These are phyloP conservation scores for Umbelopsis ramanniana DNA, from an alignment of 192 early-diverging fungal species.

Conservation along the genomic window DNA sequence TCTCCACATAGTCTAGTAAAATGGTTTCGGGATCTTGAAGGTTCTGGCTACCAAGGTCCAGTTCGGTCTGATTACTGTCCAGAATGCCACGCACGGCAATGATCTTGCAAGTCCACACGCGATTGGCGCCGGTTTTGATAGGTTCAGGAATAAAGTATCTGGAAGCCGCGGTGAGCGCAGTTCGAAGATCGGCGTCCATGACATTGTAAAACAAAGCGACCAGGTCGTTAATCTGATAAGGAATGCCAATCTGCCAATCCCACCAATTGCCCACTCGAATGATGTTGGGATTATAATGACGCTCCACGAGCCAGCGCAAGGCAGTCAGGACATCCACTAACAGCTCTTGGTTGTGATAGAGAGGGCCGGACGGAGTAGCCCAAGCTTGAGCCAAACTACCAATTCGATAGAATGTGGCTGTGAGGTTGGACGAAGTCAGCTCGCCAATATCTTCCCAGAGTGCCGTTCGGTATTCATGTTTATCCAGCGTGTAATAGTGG, in stretches of 20 bases:
- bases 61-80: background rate
- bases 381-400: conserved; percentile 8
- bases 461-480: background rate
- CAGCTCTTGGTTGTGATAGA: conserved; percentile 5
- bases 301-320: background rate
- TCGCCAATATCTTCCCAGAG: background rate
- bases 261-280: background rate
- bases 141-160: background rate
- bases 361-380: background rate
- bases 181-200: background rate
- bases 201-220: background rate
- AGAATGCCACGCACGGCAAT: conserved; percentile 2
- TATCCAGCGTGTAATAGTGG: background rate
- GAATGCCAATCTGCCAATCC: conserved; percentile 22
- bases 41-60: background rate
- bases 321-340: background rate
- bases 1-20: conserved; percentile 5
- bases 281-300: background rate
- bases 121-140: conserved; percentile 11
- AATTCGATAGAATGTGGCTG: conserved; percentile 11
- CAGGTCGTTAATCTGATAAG: conserved; percentile 13
- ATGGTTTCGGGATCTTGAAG: background rate
- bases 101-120: conserved; percentile 11
- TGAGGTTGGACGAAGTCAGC: conserved; percentile 1
- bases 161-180: background rate